Percentiles rank a stretch among this genome's conserved stretches.
Evolutionary conservation across 805 yeast species (phyloP).

Genomic region (Diddensiella caesifluorescens): DNA sequence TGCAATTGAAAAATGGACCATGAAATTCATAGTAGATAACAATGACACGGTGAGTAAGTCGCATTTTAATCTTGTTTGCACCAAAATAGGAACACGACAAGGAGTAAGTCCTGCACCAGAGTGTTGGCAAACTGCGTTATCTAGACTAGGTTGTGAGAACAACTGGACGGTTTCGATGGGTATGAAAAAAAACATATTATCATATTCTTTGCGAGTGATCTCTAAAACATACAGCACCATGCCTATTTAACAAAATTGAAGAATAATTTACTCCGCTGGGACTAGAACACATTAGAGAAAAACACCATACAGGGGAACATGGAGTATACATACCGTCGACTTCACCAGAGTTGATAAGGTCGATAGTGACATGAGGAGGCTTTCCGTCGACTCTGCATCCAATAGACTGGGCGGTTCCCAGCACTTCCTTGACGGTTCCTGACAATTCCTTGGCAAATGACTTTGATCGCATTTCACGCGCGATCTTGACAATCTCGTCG

Average conservation of each 20-base stretch:
- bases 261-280: slow-evolving; percentile 20
- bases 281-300: slow-evolving; percentile 6
- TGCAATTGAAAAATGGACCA: slow-evolving; percentile 68
- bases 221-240: slow-evolving; percentile 4
- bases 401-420: slow-evolving; percentile 99
- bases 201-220: slow-evolving; percentile 4
- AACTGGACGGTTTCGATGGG: too few species aligned
- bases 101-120: slow-evolving; percentile 69
- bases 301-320: neutral
- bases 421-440: slow-evolving; percentile 96
- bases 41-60: slow-evolving; percentile 67
- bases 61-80: slow-evolving; percentile 76
- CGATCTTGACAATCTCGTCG: slow-evolving; percentile 93
- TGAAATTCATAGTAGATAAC: slow-evolving; percentile 39
- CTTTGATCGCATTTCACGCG: slow-evolving; percentile 96
- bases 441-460: slow-evolving; percentile 97
- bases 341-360: slow-evolving; percentile 97
- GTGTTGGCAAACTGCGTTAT: slow-evolving; percentile 75
- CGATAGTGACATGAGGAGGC: slow-evolving; percentile 99
- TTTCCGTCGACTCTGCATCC: slow-evolving; percentile 99
- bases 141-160: neutral
- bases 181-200: neutral
- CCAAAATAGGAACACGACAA: slow-evolving; percentile 83
- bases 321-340: slow-evolving; percentile 50
- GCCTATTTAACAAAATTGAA: slow-evolving; percentile 8